Percentiles rank a stretch among this genome's conserved stretches.
These are phyloP conservation scores for Hypoxylon sp. DNA, from an alignment of 2,329 filamentous ascomycete species.

Conservation along the genomic window DNA sequence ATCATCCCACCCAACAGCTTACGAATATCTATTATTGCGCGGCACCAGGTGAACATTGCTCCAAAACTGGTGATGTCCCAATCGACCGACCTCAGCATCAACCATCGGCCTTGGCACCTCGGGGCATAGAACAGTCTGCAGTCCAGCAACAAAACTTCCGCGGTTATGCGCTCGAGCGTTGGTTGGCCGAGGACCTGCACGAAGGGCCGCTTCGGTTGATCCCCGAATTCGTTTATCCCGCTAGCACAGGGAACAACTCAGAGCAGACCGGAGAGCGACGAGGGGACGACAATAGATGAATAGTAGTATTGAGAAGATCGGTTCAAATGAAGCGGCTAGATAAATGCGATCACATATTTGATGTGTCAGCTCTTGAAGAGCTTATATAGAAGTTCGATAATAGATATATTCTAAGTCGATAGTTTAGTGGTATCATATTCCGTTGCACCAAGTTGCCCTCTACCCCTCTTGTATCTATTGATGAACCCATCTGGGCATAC, in stretches of 20 bases:
- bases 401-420: background rate
- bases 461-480: too few relatives aligned
- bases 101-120: background rate
- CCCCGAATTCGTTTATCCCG: slow-evolving; percentile 1
- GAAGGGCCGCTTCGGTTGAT: slow-evolving; percentile 16
- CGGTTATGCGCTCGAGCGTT: slow-evolving; percentile 8
- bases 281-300: slow-evolving; percentile 2
- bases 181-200: slow-evolving; percentile 7
- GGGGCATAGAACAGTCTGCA: slow-evolving; percentile 2
- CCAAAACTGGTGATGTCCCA: background rate
- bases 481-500: background rate
- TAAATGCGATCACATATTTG: background rate
- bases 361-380: too few relatives aligned
- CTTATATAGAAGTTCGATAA: too few relatives aligned
- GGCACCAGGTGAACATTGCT: too few relatives aligned
- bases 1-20: background rate
- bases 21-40: background rate
- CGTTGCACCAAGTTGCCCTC: too few relatives aligned
- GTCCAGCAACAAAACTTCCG: slow-evolving; percentile 1
- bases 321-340: background rate
- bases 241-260: background rate
- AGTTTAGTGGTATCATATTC: too few relatives aligned
- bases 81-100: background rate
- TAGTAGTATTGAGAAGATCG: background rate
- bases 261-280: slow-evolving; percentile 4